Evolutionary conservation across 164 flowering plant species (phyloP).

Genomic region (Annona squamosa): DNA sequence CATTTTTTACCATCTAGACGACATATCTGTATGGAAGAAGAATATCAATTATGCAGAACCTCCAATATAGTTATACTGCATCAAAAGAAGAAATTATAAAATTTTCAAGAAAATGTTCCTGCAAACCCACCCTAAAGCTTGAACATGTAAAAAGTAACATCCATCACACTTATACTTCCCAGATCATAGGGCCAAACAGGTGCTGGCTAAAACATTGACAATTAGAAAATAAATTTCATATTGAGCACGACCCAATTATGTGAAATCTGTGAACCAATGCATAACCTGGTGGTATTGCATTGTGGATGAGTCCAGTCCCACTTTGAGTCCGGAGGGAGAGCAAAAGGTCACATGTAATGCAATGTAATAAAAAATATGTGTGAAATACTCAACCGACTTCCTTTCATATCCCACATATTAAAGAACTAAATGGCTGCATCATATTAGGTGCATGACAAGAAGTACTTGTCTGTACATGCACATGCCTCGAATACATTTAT

Average conservation of each 20-base stretch:
- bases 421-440: not conserved
- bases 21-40: slow-evolving; percentile 52
- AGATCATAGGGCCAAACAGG: not conserved
- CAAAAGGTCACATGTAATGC: no score
- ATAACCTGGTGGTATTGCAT: no score
- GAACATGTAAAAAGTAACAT: not conserved
- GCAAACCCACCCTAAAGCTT: not conserved
- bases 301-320: no score
- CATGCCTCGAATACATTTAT: no score
- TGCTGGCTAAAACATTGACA: not conserved
- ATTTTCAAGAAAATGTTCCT: not conserved
- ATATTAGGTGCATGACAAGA: not conserved
- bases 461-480: not conserved
- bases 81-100: not conserved
- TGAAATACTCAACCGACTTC: not conserved
- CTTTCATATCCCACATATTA: not conserved
- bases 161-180: not conserved
- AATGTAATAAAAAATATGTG: no score
- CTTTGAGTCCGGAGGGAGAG: no score
- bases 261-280: no score
- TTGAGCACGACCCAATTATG: not conserved
- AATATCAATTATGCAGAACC: not conserved
- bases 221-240: no score
- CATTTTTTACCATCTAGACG: slow-evolving; percentile 39
- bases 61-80: not conserved